Evolutionary conservation across 1,284 basidiomycete genomes (phyloP).

Genomic region (Sporisorium graminicola): DNA sequence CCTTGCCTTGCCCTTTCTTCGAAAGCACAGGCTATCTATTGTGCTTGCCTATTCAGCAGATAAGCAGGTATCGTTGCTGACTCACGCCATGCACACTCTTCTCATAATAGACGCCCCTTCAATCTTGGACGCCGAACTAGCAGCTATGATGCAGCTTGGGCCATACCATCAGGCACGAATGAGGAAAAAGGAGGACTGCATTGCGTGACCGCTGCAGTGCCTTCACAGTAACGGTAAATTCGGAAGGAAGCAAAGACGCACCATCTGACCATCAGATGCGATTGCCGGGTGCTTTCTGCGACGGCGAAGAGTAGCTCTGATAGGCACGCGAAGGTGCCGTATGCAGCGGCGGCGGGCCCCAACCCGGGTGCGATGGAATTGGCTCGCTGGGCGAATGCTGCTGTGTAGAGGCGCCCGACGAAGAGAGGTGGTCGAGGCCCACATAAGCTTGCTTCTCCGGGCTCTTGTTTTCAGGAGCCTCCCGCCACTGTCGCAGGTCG

Average conservation of each 20-base stretch:
- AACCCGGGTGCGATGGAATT: constrained; percentile 13
- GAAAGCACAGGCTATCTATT: too few relatives aligned
- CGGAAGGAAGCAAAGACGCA: not conserved
- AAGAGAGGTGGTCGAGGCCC: constrained; percentile 18
- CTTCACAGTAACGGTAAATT: not conserved
- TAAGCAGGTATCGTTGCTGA: not conserved
- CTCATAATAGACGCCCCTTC: not conserved
- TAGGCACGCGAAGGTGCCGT: constrained; percentile 14
- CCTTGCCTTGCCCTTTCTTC: too few relatives aligned
- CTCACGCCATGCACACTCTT: not conserved
- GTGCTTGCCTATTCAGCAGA: not conserved
- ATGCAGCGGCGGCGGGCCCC: constrained; percentile 24
- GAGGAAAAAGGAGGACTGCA: not conserved
- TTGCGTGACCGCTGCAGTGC: not conserved
- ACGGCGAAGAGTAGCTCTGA: constrained; percentile 21
- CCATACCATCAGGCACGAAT: not conserved
- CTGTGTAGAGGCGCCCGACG: constrained; percentile 20
- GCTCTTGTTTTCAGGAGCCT: not conserved
- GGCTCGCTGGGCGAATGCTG: constrained; percentile 22
- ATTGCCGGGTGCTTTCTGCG: constrained; percentile 2
- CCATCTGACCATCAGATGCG: constrained; percentile 15
- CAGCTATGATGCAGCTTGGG: too few relatives aligned
- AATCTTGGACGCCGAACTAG: too few relatives aligned
- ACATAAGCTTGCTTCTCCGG: constrained; percentile 22
- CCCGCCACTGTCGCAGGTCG: constrained; percentile 37